Percentiles rank a stretch among this genome's conserved stretches.
Evolutionary conservation across 257 asterid species (phyloP).

Genomic region (Echites panduratus): DNA sequence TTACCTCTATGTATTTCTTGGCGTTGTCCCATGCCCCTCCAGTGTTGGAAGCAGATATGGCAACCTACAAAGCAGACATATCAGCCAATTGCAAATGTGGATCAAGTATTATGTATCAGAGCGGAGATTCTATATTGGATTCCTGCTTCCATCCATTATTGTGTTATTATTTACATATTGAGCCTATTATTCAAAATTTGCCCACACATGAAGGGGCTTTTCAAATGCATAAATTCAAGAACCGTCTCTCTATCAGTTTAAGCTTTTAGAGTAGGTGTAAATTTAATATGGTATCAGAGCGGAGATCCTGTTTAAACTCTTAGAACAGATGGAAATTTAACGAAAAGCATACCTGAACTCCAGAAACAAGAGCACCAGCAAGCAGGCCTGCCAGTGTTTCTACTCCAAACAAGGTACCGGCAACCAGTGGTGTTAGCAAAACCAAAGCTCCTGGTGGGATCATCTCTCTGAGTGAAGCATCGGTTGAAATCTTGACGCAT

Average conservation of each 20-base stretch:
- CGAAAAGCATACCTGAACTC: constrained; percentile 1
- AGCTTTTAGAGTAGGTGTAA: too few species aligned
- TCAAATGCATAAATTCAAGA: too few species aligned
- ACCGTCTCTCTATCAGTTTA: too few species aligned
- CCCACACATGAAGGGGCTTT: too few species aligned
- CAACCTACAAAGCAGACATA: constrained; percentile 13
- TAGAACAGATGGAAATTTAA: too few species aligned
- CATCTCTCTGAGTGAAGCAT: constrained; percentile 15
- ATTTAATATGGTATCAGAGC: too few species aligned
- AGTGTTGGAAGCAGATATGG: constrained; percentile 25
- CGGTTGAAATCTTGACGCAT: constrained; percentile 13
- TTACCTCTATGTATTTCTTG: constrained; percentile 28
- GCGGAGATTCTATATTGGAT: too few species aligned
- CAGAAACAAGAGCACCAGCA: constrained; percentile 6
- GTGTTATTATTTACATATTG: too few species aligned
- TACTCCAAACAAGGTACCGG: constrained; percentile 7
- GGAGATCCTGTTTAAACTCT: too few species aligned
- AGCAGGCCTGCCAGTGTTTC: constrained; percentile 4
- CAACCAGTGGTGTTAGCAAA: neutral
- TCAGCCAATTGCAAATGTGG: neutral
- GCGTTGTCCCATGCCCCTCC: constrained; percentile 29
- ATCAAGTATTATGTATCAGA: neutral
- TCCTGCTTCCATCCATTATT: too few species aligned
- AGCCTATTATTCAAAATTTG: too few species aligned
- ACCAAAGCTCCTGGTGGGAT: constrained; percentile 13